Base-by-base conservation (phyloP, 257 asterid genomes). In the Craterostigma plantagineum region DNA sequence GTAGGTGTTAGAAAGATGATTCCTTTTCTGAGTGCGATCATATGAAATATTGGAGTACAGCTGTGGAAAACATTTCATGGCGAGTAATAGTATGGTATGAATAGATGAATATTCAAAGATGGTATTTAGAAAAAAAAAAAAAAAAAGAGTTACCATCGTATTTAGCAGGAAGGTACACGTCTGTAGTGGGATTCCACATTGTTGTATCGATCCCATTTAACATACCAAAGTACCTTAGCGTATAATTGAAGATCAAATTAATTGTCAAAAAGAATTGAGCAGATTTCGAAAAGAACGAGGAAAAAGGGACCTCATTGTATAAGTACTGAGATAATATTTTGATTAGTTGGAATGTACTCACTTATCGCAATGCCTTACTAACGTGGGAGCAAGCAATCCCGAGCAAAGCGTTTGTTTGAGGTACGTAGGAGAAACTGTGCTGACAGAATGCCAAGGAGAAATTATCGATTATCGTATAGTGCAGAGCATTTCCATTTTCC, bases 381-480 rank as follows among this genome's bases (percentile, higher is more conserved):
- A 71, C 8, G 75, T 77, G 57, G 72, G 66, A 46, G 91, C 66
- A 51, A 83, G 95, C 93, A 93, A 83, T 61, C 95, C 95, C 14
- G 93, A 76, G 60, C 79, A 69, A 48, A 83, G 93, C 55, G 95
- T 83, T 66, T 83, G 91, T 64, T 71, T 67, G 60, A 71, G 81
- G 62, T 83, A 83, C 37, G 95, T 83, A 10, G 93, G 87, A 57
- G 95, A 84, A 68, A 84, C 93, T 45, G 95, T 72, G 50, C 93
- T 73, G 92, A 55, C 67, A 23, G 30, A 23, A 23, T 23, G 30
- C 6, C 4, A 23, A 23, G 30, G 30, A 23, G 6, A 23, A 23
- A n/a, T n/a, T n/a, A 23, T 23, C 30, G 6, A 2, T 23, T 23
- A 23, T 23, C 30, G 6, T 23, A 23, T 23, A 23, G 6, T 2